phyloP scores from a whole-genome alignment of 805 yeast species.

The Yarrowia yakushimensis region DNA sequence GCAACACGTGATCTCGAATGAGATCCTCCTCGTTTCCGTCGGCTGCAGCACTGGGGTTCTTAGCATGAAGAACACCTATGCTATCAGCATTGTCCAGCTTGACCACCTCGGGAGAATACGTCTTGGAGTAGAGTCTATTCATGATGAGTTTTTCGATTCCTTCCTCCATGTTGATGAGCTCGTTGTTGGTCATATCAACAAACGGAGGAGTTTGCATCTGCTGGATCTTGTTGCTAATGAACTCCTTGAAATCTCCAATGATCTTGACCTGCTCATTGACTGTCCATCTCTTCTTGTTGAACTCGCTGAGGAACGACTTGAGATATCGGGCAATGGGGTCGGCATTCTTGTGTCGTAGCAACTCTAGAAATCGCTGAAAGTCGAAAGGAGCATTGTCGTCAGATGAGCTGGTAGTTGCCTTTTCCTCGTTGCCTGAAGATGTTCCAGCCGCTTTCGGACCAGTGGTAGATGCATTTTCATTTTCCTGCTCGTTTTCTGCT shows the following conservation, averaged over 20 bases:
- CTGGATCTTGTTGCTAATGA: slow-evolving; percentile 55
- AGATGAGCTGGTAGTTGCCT: not conserved
- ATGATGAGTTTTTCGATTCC: slow-evolving; percentile 90
- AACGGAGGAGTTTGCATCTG: slow-evolving; percentile 69
- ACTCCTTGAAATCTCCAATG: slow-evolving; percentile 68
- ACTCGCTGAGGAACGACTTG: slow-evolving; percentile 77
- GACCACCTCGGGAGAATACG: slow-evolving; percentile 75
- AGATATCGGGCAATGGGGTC: slow-evolving; percentile 86
- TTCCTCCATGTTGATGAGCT: slow-evolving; percentile 70
- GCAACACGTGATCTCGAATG: slow-evolving; percentile 52
- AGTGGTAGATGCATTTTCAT: not conserved
- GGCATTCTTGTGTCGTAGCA: slow-evolving; percentile 69
- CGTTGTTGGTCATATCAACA: slow-evolving; percentile 55
- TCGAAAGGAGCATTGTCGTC: slow-evolving; percentile 42
- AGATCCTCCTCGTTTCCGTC: slow-evolving; percentile 63
- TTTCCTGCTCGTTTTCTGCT: not conserved
- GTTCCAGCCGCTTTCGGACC: not conserved
- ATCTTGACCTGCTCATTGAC: slow-evolving; percentile 75
- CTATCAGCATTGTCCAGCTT: slow-evolving; percentile 33
- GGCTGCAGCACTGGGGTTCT: slow-evolving; percentile 37
- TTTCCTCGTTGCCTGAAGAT: not conserved
- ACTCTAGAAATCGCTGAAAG: slow-evolving; percentile 73
- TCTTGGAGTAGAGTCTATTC: slow-evolving; percentile 74
- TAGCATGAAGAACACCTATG: slow-evolving; percentile 7
- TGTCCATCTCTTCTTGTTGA: slow-evolving; percentile 65